Percentiles rank a stretch among this genome's conserved stretches.
Conservation (phyloP, 305 asterid species). For the Plantago rigida region DNA sequence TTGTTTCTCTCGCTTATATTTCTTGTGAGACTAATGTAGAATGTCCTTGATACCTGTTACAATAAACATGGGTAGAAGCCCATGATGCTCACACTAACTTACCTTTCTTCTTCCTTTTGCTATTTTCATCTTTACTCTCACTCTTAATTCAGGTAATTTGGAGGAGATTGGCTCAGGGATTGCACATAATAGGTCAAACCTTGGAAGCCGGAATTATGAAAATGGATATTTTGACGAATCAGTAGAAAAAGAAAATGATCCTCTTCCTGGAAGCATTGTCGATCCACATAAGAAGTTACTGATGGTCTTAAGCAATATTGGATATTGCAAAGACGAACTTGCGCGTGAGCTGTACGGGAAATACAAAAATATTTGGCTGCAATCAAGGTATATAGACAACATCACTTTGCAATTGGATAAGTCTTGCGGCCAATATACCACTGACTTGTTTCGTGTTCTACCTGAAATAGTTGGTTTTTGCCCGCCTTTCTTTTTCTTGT, state of each 20-base stretch:
- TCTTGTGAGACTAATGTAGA: not conserved
- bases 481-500: not conserved
- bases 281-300: slow-evolving; percentile 81
- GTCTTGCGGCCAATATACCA: not conserved
- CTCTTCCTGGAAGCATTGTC: slow-evolving; percentile 70
- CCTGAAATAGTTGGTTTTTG: not conserved
- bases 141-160: slow-evolving; percentile 53
- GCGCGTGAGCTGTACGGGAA: slow-evolving; percentile 61
- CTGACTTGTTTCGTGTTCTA: not conserved
- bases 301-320: slow-evolving; percentile 94
- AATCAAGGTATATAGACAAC: slow-evolving; percentile 48
- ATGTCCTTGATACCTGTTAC: not conserved
- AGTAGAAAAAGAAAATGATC: slow-evolving; percentile 49
- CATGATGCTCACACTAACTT: too few relatives aligned
- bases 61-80: too few relatives aligned
- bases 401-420: not conserved
- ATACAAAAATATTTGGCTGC: slow-evolving; percentile 71
- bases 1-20: not conserved
- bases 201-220: slow-evolving; percentile 43
- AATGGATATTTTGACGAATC: slow-evolving; percentile 63
- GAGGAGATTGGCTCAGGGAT: slow-evolving; percentile 69
- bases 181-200: slow-evolving; percentile 43
- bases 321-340: slow-evolving; percentile 94
- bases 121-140: not conserved
- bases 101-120: too few relatives aligned